Evolutionary conservation across 1,284 basidiomycete genomes (phyloP), one percentile per base, ranked within the genome.

Genomic region (Cryptococcus sp.): DNA sequence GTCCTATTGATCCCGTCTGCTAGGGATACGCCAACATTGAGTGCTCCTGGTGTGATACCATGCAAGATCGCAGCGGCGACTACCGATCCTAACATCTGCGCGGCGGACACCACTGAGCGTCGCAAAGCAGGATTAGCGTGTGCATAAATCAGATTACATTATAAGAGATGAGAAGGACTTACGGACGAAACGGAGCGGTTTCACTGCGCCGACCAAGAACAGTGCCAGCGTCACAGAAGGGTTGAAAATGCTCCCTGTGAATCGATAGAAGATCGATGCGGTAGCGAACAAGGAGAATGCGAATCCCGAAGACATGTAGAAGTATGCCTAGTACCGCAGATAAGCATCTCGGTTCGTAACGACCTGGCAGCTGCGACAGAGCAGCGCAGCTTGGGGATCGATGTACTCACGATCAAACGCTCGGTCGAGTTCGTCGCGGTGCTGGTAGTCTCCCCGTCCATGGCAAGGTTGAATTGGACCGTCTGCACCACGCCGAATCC

Each of bases 261-360:
- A 82, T 23, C 88, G 81, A 73, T 84, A 89, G 75, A 90, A 89
- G 27, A 89, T 75, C 86, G 87, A 89, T 7, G 85, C 86, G 2
- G 84, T 84, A 25, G 86, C 82, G 47, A 88, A 81, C 40, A 90
- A 81, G 57, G 84, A 84, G 47, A 89, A 75, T 2, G 88, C 88
- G 80, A 87, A 85, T 46, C 80, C 82, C 1, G 82, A 80, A 1
- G 86, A 81, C 44, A 86, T 83, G 75, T 87, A 88, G 59, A 86
- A 77, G 40, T 66, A 61, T 1, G 56, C 46, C 64, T 66, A 35
- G 5, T 35, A 13, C 7, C 31, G 10, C 16, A 68, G 40, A 47
- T 72, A 71, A 41, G 65, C 62, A 3, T 60, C 57, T 16, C 64
- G 62, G 3, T 64, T 61, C 56, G 70, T 68, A 2, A 70, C 68